Evolutionary conservation across 805 yeast genomes (phyloP).

Genomic region (Candida pseudoglaebosa): DNA sequence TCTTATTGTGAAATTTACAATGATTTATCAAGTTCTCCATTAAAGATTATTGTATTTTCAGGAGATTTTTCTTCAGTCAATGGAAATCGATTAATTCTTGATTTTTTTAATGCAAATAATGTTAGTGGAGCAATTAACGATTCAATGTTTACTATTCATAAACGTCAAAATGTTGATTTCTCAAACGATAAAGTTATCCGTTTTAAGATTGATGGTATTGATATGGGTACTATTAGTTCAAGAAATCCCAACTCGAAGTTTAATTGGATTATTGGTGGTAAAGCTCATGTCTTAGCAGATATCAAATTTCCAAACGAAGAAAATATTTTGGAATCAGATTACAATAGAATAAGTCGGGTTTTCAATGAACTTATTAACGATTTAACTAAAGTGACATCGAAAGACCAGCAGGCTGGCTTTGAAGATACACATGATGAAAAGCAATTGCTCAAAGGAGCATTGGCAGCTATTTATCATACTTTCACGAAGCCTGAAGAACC

Average conservation of each 20-base stretch:
- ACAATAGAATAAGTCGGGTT: slow-evolving; percentile 22
- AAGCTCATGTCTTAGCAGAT: slow-evolving; percentile 67
- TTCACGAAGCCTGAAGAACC: slow-evolving; percentile 21
- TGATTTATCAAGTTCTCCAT: slow-evolving; percentile 19
- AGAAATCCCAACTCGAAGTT: slow-evolving; percentile 42
- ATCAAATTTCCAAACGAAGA: slow-evolving; percentile 57
- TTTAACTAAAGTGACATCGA: slow-evolving; percentile 16
- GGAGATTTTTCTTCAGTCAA: slow-evolving; percentile 62
- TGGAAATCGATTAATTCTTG: slow-evolving; percentile 55
- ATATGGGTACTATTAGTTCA: slow-evolving; percentile 28
- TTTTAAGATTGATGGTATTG: slow-evolving; percentile 40
- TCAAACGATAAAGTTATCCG: slow-evolving; percentile 25
- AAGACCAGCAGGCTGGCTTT: neutral
- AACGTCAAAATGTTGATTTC: slow-evolving; percentile 49
- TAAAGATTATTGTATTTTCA: slow-evolving; percentile 57
- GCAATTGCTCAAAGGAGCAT: slow-evolving; percentile 33
- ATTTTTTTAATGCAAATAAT: slow-evolving; percentile 64
- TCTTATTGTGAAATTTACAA: slow-evolving; percentile 42
- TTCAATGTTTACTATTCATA: slow-evolving; percentile 72
- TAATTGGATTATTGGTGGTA: slow-evolving; percentile 71
- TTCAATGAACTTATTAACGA: slow-evolving; percentile 25
- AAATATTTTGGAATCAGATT: slow-evolving; percentile 17
- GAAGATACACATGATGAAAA: slow-evolving; percentile 16
- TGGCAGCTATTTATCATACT: slow-evolving; percentile 40
- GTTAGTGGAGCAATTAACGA: slow-evolving; percentile 73